These are phyloP conservation scores for Magnolia officinalis DNA, from an alignment of 164 flowering plant genomes.

Conservation along the genomic window DNA sequence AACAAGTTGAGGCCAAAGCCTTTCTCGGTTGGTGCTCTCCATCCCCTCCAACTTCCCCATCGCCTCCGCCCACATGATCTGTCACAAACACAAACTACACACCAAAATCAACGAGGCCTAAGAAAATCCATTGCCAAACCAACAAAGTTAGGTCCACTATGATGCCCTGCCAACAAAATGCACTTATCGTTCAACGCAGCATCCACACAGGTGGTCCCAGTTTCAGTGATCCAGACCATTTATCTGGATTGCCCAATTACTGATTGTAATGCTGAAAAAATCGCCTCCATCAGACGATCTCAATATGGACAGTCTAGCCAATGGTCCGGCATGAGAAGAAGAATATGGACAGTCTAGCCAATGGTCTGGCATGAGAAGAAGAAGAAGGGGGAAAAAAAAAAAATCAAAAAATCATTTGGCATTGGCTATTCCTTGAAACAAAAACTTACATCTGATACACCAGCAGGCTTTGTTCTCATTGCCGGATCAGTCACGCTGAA, in stretches of 20 bases:
- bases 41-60: conserved; percentile 93
- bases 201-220: neutral
- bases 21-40: conserved; percentile 80
- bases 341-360: neutral
- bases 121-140: neutral
- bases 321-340: neutral
- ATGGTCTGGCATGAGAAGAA: neutral
- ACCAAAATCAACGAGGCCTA: neutral
- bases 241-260: neutral
- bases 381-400: too few species aligned
- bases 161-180: neutral
- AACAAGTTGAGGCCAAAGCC: conserved; percentile 96
- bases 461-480: conserved; percentile 73
- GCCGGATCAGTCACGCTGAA: conserved; percentile 92
- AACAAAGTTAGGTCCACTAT: neutral
- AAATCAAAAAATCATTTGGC: neutral
- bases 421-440: neutral
- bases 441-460: conserved; percentile 90
- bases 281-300: too few species aligned
- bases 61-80: conserved; percentile 99
- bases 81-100: conserved; percentile 29
- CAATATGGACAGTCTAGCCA: neutral
- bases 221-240: neutral
- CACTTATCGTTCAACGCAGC: neutral
- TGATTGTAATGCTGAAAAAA: neutral